Percentiles rank a stretch among this genome's conserved stretches.
These are phyloP conservation scores for Wickerhamomyces silvicola DNA, from an alignment of 805 yeast genomes.

Conservation along the genomic window DNA sequence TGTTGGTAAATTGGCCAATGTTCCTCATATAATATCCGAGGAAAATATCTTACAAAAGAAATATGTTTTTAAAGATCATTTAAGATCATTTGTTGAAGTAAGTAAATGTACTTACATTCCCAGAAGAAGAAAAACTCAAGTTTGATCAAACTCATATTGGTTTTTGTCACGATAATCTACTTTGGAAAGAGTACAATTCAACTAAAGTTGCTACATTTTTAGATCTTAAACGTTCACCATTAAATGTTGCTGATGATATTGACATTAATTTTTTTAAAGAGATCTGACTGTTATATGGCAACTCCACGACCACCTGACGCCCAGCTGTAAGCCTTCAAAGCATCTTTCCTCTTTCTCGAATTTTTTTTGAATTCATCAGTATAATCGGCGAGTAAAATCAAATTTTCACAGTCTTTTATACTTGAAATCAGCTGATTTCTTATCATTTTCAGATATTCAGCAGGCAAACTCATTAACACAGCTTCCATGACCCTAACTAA, in stretches of 20 bases:
- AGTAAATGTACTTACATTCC: conserved; percentile 33
- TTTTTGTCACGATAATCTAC: conserved; percentile 33
- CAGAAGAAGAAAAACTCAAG: conserved; percentile 31
- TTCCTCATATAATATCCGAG: conserved; percentile 35
- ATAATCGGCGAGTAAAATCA: conserved; percentile 15
- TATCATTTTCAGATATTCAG: conserved; percentile 21
- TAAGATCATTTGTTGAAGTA: conserved; percentile 32
- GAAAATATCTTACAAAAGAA: conserved; percentile 30
- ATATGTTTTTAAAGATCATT: conserved; percentile 29
- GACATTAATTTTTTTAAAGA: conserved; percentile 6
- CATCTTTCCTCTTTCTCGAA: conserved; percentile 21
- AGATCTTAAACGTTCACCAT: conserved; percentile 9
- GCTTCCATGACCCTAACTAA: conserved; percentile 19
- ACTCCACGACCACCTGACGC: conserved; percentile 29
- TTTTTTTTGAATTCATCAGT: conserved; percentile 14
- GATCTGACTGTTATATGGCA: conserved; percentile 18
- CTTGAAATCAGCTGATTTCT: conserved; percentile 18
- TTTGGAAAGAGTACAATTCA: conserved; percentile 33
- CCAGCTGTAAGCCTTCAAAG: conserved; percentile 31
- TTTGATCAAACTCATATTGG: conserved; percentile 32
- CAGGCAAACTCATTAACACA: conserved; percentile 23
- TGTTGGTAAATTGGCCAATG: conserved; percentile 38
- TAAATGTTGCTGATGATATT: conserved; percentile 20
- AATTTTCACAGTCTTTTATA: conserved; percentile 20
- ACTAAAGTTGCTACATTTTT: conserved; percentile 23